Conservation (phyloP, 2,329 filamentous ascomycete genomes). For the Paraphoma sp. region DNA sequence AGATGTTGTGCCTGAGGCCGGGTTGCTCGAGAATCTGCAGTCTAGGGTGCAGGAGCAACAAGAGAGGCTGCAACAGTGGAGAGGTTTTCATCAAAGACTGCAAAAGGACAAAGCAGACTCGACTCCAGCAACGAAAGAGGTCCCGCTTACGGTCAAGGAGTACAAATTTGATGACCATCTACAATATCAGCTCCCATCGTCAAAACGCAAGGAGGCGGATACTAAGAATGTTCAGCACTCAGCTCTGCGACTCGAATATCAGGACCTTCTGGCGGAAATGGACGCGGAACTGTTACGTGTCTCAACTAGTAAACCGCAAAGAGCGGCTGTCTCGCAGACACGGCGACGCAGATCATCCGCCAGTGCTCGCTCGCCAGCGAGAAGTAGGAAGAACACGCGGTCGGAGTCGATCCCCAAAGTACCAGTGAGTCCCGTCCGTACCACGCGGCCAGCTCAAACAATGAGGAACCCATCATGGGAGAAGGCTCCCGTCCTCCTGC, state of each 20-base stretch:
- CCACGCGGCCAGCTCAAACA: conserved; percentile 16
- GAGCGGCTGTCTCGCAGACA: conserved; percentile 12
- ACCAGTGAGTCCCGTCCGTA: conserved; percentile 14
- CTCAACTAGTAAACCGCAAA: conserved; percentile 24
- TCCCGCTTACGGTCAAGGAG: conserved; percentile 12
- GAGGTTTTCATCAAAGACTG: conserved; percentile 64
- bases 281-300: conserved; percentile 32
- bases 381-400: conserved; percentile 25
- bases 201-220: conserved; percentile 12
- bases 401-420: conserved; percentile 19
- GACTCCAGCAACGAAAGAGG: conserved; percentile 4
- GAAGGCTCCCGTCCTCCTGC: conserved; percentile 15
- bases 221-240: conserved; percentile 9
- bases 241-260: conserved; percentile 24
- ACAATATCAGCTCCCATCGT: conserved; percentile 32
- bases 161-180: conserved; percentile 44
- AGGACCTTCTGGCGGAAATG: conserved; percentile 39
- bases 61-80: conserved; percentile 74
- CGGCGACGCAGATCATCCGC: conserved; percentile 30
- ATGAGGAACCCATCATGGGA: conserved; percentile 26
- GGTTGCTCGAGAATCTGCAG: conserved; percentile 75
- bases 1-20: conserved; percentile 59
- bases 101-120: conserved; percentile 15
- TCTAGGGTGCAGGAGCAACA: conserved; percentile 70
- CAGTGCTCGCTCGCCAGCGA: conserved; percentile 22